phyloP scores from a whole-genome alignment of 2,329 filamentous ascomycete genomes.

The Clonostachys sp. region DNA sequence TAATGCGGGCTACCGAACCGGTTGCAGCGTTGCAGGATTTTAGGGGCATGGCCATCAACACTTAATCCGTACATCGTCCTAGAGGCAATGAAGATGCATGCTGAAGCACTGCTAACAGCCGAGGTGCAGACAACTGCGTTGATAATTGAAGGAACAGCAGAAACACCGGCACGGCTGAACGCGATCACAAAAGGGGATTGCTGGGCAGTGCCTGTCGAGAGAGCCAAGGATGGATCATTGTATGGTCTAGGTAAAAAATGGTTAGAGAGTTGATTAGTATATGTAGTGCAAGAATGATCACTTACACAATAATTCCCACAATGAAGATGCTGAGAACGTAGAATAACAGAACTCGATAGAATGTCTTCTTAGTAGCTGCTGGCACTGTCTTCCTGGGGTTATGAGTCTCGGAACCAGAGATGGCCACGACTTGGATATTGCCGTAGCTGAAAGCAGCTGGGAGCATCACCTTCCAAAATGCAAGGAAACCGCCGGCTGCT shows the following conservation, averaged over 20 bases:
- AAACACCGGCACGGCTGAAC: slow-evolving; percentile 61
- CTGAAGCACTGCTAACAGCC: slow-evolving; percentile 15
- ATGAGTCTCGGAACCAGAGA: slow-evolving; percentile 52
- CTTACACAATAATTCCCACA: slow-evolving; percentile 67
- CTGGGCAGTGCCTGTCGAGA: slow-evolving; percentile 45
- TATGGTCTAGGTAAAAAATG: slow-evolving; percentile 55
- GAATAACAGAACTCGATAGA: slow-evolving; percentile 79
- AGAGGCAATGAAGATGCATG: slow-evolving; percentile 71
- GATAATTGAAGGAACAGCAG: slow-evolving; percentile 59
- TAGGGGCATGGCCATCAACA: slow-evolving; percentile 65
- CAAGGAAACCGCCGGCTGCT: slow-evolving; percentile 56
- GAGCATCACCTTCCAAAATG: slow-evolving; percentile 67
- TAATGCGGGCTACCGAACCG: slow-evolving; percentile 66
- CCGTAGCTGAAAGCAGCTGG: slow-evolving; percentile 71
- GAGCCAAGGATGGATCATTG: slow-evolving; percentile 54
- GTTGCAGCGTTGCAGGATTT: slow-evolving; percentile 70
- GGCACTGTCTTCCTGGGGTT: slow-evolving; percentile 75
- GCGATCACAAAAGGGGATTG: slow-evolving; percentile 73
- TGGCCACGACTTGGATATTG: slow-evolving; percentile 54
- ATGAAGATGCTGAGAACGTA: slow-evolving; percentile 72
- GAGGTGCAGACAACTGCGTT: slow-evolving; percentile 72
- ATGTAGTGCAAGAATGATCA: too few species aligned
- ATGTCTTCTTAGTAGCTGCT: slow-evolving; percentile 73
- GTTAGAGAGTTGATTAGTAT: slow-evolving; percentile 28
- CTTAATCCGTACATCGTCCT: slow-evolving; percentile 71